These are phyloP conservation scores for Paraphoma sp. DNA, from an alignment of 2,329 filamentous ascomycete species.

Conservation along the genomic window DNA sequence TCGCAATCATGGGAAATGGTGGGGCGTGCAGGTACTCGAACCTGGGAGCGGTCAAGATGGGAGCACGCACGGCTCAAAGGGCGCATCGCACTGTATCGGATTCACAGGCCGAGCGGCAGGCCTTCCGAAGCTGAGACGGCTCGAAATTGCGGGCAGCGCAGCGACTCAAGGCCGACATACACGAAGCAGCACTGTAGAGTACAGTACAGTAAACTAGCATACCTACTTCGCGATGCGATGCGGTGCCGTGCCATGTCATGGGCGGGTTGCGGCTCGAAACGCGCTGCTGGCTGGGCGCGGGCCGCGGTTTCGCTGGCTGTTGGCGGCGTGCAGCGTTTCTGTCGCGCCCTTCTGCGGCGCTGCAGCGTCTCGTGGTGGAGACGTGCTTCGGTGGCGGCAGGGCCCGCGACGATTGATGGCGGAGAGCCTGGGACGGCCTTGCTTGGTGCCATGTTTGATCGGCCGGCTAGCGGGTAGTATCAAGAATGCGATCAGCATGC, in stretches of 20 bases:
- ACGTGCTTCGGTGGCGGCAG: background rate
- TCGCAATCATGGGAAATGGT: background rate
- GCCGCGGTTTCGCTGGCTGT: background rate
- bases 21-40: slow-evolving; percentile 22
- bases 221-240: no score
- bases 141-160: slow-evolving; percentile 9
- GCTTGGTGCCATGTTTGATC: slow-evolving; percentile 35
- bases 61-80: slow-evolving; percentile 10
- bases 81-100: background rate
- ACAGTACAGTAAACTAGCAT: no score
- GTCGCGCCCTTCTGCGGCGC: background rate
- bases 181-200: no score
- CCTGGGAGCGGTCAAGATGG: slow-evolving; percentile 20
- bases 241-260: no score
- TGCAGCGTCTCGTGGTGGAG: background rate
- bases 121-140: slow-evolving; percentile 21
- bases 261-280: background rate
- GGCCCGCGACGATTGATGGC: slow-evolving; percentile 11
- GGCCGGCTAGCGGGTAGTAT: slow-evolving; percentile 34
- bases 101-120: slow-evolving; percentile 9
- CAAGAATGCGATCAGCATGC: slow-evolving; percentile 19
- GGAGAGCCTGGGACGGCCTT: slow-evolving; percentile 16
- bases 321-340: background rate
- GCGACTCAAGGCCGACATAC: background rate
- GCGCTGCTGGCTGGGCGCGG: background rate